A percentile compares a stretch with the other conserved stretches of the same genome.
Conservation (phyloP, 2,329 filamentous ascomycete species). For the Diaporthe sp. region DNA sequence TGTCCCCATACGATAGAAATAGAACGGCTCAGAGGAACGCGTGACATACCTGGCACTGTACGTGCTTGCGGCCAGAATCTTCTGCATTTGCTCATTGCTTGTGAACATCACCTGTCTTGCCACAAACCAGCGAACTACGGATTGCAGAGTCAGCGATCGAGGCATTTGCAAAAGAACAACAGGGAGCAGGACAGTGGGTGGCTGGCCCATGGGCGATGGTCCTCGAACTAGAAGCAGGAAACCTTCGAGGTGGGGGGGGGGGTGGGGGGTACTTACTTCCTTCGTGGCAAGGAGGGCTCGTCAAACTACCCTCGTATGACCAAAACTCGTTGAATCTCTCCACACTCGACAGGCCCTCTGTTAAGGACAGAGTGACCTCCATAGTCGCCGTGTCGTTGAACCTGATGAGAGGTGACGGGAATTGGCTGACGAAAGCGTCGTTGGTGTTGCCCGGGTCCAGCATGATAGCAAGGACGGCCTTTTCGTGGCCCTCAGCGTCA, state of each 20-base stretch:
- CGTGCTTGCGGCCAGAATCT: slow-evolving; percentile 58
- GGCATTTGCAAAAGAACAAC: neutral
- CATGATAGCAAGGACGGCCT: slow-evolving; percentile 61
- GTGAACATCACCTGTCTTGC: slow-evolving; percentile 51
- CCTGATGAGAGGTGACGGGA: slow-evolving; percentile 54
- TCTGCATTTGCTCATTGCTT: slow-evolving; percentile 62
- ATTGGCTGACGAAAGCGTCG: slow-evolving; percentile 57
- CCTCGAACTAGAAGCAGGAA: neutral
- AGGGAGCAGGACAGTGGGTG: too few species aligned
- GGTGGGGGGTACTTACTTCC: slow-evolving; percentile 44
- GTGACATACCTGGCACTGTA: slow-evolving; percentile 53
- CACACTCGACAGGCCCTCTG: slow-evolving; percentile 53
- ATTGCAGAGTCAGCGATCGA: neutral
- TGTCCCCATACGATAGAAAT: neutral
- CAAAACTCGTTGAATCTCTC: slow-evolving; percentile 59
- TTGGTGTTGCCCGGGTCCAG: slow-evolving; percentile 58
- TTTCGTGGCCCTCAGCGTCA: slow-evolving; percentile 55
- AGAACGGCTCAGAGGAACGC: rapidly evolving
- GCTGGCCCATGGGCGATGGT: neutral
- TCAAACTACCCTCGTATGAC: slow-evolving; percentile 63
- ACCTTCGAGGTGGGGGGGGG: neutral
- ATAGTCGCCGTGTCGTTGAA: slow-evolving; percentile 52
- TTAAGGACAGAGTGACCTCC: slow-evolving; percentile 48
- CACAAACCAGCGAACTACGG: slow-evolving; percentile 56
- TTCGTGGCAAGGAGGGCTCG: slow-evolving; percentile 62